phyloP scores from a whole-genome alignment of 352 stramenopile species.

The Phytophthora boehmeriae region DNA sequence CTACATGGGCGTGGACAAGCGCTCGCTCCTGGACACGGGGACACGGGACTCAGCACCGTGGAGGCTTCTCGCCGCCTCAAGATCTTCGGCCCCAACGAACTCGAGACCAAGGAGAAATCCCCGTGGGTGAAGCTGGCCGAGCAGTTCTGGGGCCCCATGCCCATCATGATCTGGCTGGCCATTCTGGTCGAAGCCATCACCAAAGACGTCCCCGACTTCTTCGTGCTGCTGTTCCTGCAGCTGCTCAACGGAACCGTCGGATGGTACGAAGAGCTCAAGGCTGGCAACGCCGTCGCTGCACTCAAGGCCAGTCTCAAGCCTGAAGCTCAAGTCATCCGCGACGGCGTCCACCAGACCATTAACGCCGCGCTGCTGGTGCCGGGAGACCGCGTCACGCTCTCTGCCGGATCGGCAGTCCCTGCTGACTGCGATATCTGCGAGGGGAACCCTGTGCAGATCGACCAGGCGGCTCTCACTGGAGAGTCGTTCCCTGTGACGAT shows the following conservation, averaged over 20 bases:
- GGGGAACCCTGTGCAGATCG: constrained; percentile 86
- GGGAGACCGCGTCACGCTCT: constrained; percentile 93
- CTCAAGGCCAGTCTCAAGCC: constrained; percentile 89
- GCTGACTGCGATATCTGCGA: constrained; percentile 91
- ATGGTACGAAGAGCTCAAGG: constrained; percentile 86
- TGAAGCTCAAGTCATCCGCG: constrained; percentile 86
- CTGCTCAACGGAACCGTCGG: constrained; percentile 70
- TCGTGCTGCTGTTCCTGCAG: constrained; percentile 75
- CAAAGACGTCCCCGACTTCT: constrained; percentile 60
- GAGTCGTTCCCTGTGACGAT: constrained; percentile 95
- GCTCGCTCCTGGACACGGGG: constrained; percentile 70
- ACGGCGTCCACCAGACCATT: constrained; percentile 89
- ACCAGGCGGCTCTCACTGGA: constrained; percentile 94
- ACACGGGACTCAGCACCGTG: constrained; percentile 77
- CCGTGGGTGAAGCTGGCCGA: constrained; percentile 62
- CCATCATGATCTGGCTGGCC: constrained; percentile 92
- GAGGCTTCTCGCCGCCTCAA: constrained; percentile 81
- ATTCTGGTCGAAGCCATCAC: constrained; percentile 83
- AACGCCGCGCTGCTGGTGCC: constrained; percentile 92
- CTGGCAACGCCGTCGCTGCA: constrained; percentile 82
- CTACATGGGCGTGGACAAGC: constrained; percentile 86
- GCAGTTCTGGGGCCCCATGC: constrained; percentile 87
- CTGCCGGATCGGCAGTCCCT: constrained; percentile 89
- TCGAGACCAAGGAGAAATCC: constrained; percentile 57
- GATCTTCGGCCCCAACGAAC: constrained; percentile 90